These are phyloP conservation scores for Aplosporella prunicola DNA, from an alignment of 2,329 filamentous ascomycete species.

Conservation along the genomic window DNA sequence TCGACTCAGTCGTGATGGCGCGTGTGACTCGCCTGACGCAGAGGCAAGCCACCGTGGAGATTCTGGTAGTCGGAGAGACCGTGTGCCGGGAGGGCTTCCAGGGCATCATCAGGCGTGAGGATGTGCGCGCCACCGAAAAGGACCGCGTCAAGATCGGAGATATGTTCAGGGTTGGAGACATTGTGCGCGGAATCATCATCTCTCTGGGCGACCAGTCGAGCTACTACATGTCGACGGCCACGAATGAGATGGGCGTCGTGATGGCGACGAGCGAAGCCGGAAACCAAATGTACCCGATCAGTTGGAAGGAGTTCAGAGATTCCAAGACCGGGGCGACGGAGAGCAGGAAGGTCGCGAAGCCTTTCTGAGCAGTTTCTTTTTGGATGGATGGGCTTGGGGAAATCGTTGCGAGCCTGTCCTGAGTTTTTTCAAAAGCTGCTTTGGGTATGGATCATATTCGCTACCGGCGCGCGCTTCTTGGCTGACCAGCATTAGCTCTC, in stretches of 20 bases:
- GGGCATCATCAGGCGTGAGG: constrained; percentile 76
- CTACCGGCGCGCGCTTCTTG: too few relatives aligned
- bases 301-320: constrained; percentile 92
- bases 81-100: constrained; percentile 74
- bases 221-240: constrained; percentile 89
- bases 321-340: constrained; percentile 67
- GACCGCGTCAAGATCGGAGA: constrained; percentile 87
- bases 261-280: constrained; percentile 83
- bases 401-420: too few relatives aligned
- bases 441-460: too few relatives aligned
- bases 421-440: too few relatives aligned
- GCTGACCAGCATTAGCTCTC: too few relatives aligned
- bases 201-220: constrained; percentile 87
- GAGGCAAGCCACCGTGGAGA: constrained; percentile 75
- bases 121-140: constrained; percentile 92
- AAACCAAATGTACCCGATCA: constrained; percentile 84
- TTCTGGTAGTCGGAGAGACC: constrained; percentile 62
- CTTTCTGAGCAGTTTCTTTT: constrained; percentile 61
- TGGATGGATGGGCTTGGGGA: too few relatives aligned
- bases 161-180: constrained; percentile 84
- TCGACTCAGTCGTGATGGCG: constrained; percentile 71
- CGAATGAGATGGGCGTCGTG: constrained; percentile 86
- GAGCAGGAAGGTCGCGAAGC: constrained; percentile 86
- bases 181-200: constrained; percentile 80
- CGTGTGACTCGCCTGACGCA: constrained; percentile 78